A percentile compares a stretch with the other conserved stretches of the same genome.
phyloP scores from a whole-genome alignment of 257 asterid genomes.

The Nicotiana attenuata region DNA sequence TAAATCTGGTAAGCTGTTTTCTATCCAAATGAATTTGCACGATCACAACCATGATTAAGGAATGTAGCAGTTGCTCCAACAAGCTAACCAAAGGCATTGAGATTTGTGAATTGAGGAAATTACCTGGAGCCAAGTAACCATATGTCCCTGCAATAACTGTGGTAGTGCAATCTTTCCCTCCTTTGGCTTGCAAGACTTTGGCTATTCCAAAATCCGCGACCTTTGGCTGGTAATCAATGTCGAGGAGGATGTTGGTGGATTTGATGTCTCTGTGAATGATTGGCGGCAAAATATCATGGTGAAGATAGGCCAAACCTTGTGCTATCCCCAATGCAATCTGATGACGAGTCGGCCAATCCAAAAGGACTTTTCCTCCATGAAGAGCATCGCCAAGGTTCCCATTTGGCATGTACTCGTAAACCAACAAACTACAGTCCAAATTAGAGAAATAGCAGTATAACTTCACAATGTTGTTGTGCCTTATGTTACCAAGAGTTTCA shows the following conservation, averaged over 20 bases:
- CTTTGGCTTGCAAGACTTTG: conserved; percentile 67
- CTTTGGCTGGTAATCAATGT: conserved; percentile 58
- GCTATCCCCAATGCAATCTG: conserved; percentile 73
- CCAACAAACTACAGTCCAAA: conserved; percentile 12
- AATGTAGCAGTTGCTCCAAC: too few relatives aligned
- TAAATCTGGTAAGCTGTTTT: too few relatives aligned
- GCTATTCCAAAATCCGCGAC: conserved; percentile 94
- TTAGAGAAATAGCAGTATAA: conserved; percentile 12
- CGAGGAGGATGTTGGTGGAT: conserved; percentile 73
- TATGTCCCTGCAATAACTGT: conserved; percentile 79
- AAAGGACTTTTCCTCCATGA: conserved; percentile 40
- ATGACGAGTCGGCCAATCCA: conserved; percentile 77
- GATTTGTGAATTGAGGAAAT: neutral
- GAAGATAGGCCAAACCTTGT: conserved; percentile 82
- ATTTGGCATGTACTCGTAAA: conserved; percentile 14
- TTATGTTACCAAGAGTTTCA: conserved; percentile 10
- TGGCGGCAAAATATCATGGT: conserved; percentile 63
- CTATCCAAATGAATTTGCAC: too few relatives aligned
- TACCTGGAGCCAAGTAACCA: conserved; percentile 94
- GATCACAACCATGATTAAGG: neutral
- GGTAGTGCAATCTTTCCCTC: conserved; percentile 50
- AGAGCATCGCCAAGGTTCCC: conserved; percentile 29
- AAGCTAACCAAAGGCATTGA: too few relatives aligned
- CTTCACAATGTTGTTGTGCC: conserved; percentile 17
- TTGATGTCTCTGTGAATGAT: conserved; percentile 83